Percentiles rank a stretch among this genome's conserved stretches.
Conservation (phyloP, 2,329 filamentous ascomycete species). For the Scopulariopsis brevicaulis region DNA sequence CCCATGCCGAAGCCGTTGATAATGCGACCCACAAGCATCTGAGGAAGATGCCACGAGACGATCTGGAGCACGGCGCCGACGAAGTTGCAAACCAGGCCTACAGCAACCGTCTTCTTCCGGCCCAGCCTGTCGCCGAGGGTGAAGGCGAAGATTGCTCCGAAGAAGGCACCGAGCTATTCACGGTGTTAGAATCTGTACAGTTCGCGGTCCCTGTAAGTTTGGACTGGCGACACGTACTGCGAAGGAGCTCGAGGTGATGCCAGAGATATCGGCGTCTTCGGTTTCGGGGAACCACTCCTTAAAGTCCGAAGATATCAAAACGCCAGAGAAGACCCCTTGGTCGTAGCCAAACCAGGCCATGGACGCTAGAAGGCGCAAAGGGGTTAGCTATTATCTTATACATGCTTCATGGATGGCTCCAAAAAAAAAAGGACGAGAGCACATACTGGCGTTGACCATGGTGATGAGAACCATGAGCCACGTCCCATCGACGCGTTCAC, state of each 20-base stretch:
- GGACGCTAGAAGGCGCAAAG: slow-evolving; percentile 6
- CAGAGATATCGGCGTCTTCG: slow-evolving; percentile 24
- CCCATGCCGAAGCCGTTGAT: slow-evolving; percentile 28
- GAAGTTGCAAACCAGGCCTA: slow-evolving; percentile 19
- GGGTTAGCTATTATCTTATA: background rate
- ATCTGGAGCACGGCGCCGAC: slow-evolving; percentile 22
- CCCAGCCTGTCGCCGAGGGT: slow-evolving; percentile 19
- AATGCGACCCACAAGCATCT: slow-evolving; percentile 27
- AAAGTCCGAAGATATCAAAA: slow-evolving; percentile 27
- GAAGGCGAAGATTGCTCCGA: slow-evolving; percentile 18
- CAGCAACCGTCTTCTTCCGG: slow-evolving; percentile 17
- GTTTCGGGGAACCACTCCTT: slow-evolving; percentile 23
- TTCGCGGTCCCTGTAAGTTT: background rate
- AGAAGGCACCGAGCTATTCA: slow-evolving; percentile 18
- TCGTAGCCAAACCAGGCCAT: slow-evolving; percentile 22
- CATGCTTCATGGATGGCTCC: background rate
- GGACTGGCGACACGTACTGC: slow-evolving; percentile 15
- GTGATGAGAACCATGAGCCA: slow-evolving; percentile 14
- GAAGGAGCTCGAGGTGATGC: slow-evolving; percentile 31
- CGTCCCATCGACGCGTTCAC: slow-evolving; percentile 10
- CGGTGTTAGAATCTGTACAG: background rate
- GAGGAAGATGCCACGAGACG: slow-evolving; percentile 21
- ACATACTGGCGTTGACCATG: slow-evolving; percentile 13
- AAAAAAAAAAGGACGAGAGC: background rate
- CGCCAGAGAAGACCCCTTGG: slow-evolving; percentile 29